Conservation (phyloP, 768 basidiomycete species). For the Leccinellum luteum region DNA sequence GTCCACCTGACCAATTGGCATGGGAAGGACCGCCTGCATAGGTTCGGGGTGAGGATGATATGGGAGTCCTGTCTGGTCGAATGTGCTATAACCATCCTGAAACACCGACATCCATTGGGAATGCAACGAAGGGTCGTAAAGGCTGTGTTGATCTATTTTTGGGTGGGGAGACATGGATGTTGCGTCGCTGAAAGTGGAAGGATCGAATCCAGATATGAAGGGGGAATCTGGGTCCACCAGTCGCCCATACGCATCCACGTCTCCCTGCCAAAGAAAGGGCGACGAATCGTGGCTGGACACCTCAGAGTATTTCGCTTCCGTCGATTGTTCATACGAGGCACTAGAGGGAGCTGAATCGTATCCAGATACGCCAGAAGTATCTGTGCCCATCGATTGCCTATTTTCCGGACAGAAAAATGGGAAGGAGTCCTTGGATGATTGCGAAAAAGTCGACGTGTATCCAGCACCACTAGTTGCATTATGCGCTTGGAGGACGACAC, state of each 20-base stretch:
- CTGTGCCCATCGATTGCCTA: neutral
- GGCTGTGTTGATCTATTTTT: neutral
- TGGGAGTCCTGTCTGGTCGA: neutral
- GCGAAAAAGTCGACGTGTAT: neutral
- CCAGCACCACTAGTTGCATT: neutral
- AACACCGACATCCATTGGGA: conserved; percentile 10
- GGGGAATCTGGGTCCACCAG: neutral
- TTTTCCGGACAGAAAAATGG: neutral
- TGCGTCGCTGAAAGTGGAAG: neutral
- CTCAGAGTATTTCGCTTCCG: neutral
- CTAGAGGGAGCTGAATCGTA: neutral
- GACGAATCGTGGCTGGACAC: neutral
- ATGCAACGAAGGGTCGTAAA: conserved; percentile 1
- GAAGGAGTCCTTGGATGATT: neutral
- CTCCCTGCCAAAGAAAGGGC: neutral
- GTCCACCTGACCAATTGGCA: neutral
- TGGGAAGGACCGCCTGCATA: neutral
- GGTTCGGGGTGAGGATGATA: neutral
- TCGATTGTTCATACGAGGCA: neutral
- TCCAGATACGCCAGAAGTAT: neutral
- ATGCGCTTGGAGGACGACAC: neutral
- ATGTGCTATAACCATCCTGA: neutral
- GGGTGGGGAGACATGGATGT: neutral
- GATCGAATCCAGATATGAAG: neutral
- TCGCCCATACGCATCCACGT: neutral